These are phyloP conservation scores for Carpinus fangiana DNA, from an alignment of 306 rosid genomes.

Conservation along the genomic window DNA sequence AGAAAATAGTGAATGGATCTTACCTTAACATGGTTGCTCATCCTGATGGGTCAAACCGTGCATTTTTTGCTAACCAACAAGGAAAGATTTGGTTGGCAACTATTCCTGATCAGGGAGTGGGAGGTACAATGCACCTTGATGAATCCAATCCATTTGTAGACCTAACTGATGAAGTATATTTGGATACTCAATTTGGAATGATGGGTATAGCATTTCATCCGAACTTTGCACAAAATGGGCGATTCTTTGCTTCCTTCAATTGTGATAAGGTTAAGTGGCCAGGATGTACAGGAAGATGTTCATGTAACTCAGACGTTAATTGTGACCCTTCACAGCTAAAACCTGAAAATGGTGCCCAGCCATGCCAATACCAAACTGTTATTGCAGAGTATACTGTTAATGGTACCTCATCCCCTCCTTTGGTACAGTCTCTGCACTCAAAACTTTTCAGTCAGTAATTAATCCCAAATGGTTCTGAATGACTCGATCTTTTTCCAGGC, in stretches of 20 bases:
- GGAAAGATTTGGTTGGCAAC: slow-evolving; percentile 86
- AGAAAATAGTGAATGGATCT: slow-evolving; percentile 91
- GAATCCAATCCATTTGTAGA: slow-evolving; percentile 84
- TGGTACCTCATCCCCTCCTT: slow-evolving; percentile 62
- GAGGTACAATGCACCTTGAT: slow-evolving; percentile 55
- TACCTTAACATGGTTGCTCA: slow-evolving; percentile 87
- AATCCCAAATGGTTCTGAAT: slow-evolving; percentile 11
- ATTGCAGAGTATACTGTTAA: slow-evolving; percentile 78
- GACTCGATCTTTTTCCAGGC: slow-evolving; percentile 53
- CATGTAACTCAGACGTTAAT: slow-evolving; percentile 88
- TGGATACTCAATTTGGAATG: slow-evolving; percentile 76
- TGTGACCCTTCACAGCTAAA: slow-evolving; percentile 89
- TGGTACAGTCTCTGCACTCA: slow-evolving; percentile 48
- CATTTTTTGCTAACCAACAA: slow-evolving; percentile 73
- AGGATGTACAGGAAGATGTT: slow-evolving; percentile 86
- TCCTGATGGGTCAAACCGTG: slow-evolving; percentile 93
- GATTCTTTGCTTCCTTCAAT: slow-evolving; percentile 93
- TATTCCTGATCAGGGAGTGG: slow-evolving; percentile 72
- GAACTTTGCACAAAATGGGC: slow-evolving; percentile 65
- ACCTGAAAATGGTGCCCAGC: slow-evolving; percentile 64
- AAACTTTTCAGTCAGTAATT: slow-evolving; percentile 11
- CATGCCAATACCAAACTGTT: slow-evolving; percentile 85
- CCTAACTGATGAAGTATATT: slow-evolving; percentile 76
- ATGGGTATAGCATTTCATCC: slow-evolving; percentile 99
- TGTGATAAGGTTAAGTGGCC: slow-evolving; percentile 88